phyloP scores from a whole-genome alignment of 2,329 filamentous ascomycete genomes.

The Periconia digitata region DNA sequence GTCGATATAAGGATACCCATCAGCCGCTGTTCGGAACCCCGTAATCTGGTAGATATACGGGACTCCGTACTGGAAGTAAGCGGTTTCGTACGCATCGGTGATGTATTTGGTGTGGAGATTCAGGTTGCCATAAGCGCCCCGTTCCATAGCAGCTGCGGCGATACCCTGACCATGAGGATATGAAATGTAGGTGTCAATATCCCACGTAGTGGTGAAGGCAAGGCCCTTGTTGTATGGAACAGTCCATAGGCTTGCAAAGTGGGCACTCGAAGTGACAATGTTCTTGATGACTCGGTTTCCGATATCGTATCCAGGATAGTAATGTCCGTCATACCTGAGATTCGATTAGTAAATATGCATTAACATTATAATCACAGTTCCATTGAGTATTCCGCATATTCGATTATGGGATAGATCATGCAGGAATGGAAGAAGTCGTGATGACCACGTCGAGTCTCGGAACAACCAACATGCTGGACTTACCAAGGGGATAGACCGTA shows the following conservation, averaged over 20 bases:
- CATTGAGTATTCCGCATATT: no score
- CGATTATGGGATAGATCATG: no score
- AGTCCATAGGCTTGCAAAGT: slow-evolving; percentile 8
- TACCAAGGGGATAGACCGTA: slow-evolving; percentile 2
- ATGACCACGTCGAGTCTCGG: no score
- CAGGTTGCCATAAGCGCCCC: slow-evolving; percentile 5
- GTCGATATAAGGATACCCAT: slow-evolving; percentile 7
- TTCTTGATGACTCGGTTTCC: slow-evolving; percentile 8
- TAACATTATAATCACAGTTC: no score
- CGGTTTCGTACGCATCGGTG: slow-evolving; percentile 7
- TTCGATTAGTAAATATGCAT: no score
- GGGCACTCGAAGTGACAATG: slow-evolving; percentile 2
- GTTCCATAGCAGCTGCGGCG: slow-evolving; percentile 6
- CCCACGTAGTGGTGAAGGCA: slow-evolving; percentile 9
- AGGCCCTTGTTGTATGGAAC: slow-evolving; percentile 9
- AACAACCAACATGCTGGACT: no score
- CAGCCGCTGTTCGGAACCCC: slow-evolving; percentile 2
- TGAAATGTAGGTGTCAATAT: slow-evolving; percentile 9
- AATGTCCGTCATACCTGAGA: slow-evolving; percentile 8
- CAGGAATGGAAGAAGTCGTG: no score
- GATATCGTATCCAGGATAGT: slow-evolving; percentile 9
- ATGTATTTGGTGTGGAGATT: slow-evolving; percentile 10
- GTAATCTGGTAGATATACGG: slow-evolving; percentile 10
- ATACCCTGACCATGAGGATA: slow-evolving; percentile 10
- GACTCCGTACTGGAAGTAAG: slow-evolving; percentile 8